Evolutionary conservation across 1,139 yeast species (phyloP).

Genomic region (Suhomyces panamericanus): DNA sequence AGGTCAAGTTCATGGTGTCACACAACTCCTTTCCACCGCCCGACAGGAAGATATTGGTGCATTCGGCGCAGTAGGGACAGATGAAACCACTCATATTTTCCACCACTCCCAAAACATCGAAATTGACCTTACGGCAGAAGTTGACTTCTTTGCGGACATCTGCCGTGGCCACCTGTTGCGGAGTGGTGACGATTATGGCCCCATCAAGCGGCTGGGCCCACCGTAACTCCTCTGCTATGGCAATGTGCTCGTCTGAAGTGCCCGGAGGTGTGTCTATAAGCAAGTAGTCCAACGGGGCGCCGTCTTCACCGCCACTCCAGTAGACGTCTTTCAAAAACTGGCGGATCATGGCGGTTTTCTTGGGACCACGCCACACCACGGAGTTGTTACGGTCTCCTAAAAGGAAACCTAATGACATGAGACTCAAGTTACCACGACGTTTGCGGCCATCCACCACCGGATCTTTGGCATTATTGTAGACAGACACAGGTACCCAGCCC

Average conservation of each 20-base stretch:
- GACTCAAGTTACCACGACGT: conserved; percentile 42
- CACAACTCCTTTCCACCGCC: conserved; percentile 91
- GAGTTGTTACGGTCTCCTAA: conserved; percentile 81
- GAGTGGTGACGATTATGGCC: conserved; percentile 50
- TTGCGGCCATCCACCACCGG: conserved; percentile 18
- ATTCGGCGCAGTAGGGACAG: conserved; percentile 81
- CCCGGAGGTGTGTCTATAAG: conserved; percentile 99
- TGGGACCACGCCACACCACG: conserved; percentile 98
- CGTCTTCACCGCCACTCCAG: conserved; percentile 66
- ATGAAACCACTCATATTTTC: conserved; percentile 54
- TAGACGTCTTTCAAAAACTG: conserved; percentile 88
- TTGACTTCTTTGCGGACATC: conserved; percentile 53
- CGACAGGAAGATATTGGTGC: conserved; percentile 85
- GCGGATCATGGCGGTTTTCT: conserved; percentile 95
- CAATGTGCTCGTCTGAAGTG: conserved; percentile 96
- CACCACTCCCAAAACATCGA: conserved; percentile 43
- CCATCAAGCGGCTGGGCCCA: conserved; percentile 51
- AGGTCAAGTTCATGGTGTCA: conserved; percentile 57
- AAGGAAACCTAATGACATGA: conserved; percentile 92
- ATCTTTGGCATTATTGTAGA: conserved; percentile 27
- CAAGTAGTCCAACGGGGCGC: conserved; percentile 63
- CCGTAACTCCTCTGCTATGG: conserved; percentile 87
- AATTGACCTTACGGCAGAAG: conserved; percentile 47
- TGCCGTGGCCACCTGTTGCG: conserved; percentile 57
- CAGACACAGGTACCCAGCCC: conserved; percentile 90